Base-by-base conservation (phyloP, 2,329 filamentous ascomycete genomes). In the Sporothrix schenckii region DNA sequence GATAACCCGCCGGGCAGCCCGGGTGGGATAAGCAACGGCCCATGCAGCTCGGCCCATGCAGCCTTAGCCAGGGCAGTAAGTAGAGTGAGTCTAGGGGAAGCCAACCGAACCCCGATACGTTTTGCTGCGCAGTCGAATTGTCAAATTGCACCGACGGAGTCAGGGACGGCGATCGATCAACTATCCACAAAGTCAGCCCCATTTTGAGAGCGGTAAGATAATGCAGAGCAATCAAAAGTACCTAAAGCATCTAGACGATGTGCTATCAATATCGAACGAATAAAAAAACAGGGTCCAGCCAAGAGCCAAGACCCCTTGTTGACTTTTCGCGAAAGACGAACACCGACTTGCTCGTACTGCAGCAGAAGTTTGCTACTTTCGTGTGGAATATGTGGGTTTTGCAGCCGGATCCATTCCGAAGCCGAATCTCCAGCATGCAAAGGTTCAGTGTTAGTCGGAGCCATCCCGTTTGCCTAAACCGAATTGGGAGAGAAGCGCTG, bases 391-490 rank as follows among this genome's bases (percentile, higher is more conserved):
- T 9, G 10, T 27, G 39, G n/a, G 56, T 6, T 30, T 6, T 44
- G 56, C 34, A 3, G 56, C 39, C 58, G 58, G 58, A 47, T 21
- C 58, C 39, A 19, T 63, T 27, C 58, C 58, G 58, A 63, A 10
- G 21, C 21, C 24, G 1, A 14, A 44, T 41, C 19, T n/a, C 19
- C 7, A 13, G 16, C 4, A n/a, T 16, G 21, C 58, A 21, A n/a
- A 63, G 19, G 13, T 6, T 24, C 61, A 50, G 52, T 68, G 53
- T 68, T 58, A 68, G 66, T 60, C 66, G 66, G 66, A 39, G 5
- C 41, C 2, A 34, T 68, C 44, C 66, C 66, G 53, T 27, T 2
- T 11, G 21, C 21, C 39, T 47, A 63, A 44, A 16, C 58, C 39
- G 3, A 47, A 63, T 63, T 47, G 41, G n/a, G 58, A 21, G 13